Base-by-base conservation (phyloP, 345 rosid genomes). In the Bruguiera parviflora region DNA sequence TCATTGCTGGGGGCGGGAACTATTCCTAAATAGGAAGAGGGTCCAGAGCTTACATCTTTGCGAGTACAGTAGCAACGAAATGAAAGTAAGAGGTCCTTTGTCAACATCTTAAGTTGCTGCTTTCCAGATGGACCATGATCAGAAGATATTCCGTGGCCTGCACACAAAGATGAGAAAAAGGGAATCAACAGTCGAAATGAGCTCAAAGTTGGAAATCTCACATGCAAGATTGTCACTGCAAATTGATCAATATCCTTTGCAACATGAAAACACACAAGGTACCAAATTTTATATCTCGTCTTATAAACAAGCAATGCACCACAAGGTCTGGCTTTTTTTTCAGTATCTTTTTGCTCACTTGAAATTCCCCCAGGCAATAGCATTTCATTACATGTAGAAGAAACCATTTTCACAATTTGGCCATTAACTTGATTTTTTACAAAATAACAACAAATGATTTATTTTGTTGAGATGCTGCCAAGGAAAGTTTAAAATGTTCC, bases 51-150 rank as follows among this genome's bases (percentile, higher is more conserved):
- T 76, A 88, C 97, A 64, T 92, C 96, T 81, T 95, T 95, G 32
- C 94, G 93, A 28, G 93, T 87, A 65, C 98, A 87, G 29, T 85
- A 95, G 83, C 96, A 95, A 66, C 80, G 97, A 79, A 87, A 90
- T 35, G 96, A 78, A 74, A 87, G 83, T 75, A 95, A 90, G 47
- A 95, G 81, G 47, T 85, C 89, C 69, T 75, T 78, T 49, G 86
- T 76, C 37, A 73, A 80, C 80, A 81, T 87, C 63, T 87, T 90
- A 2, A 73, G 57, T 25, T 78, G 82, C 27, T 77, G 77, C 72
- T 77, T 82, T 31, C 70, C 82, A 0, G 61, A 57, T 6, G 72
- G 22, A 18, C 63, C 61, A 53, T 8, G 66, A 63, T 59, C 37
- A 21, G 72, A 78, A 39, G 52, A 21, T 49, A 21, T 66, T 65